phyloP scores from a whole-genome alignment of 441 rosid species.

The Brassica hybrid region DNA sequence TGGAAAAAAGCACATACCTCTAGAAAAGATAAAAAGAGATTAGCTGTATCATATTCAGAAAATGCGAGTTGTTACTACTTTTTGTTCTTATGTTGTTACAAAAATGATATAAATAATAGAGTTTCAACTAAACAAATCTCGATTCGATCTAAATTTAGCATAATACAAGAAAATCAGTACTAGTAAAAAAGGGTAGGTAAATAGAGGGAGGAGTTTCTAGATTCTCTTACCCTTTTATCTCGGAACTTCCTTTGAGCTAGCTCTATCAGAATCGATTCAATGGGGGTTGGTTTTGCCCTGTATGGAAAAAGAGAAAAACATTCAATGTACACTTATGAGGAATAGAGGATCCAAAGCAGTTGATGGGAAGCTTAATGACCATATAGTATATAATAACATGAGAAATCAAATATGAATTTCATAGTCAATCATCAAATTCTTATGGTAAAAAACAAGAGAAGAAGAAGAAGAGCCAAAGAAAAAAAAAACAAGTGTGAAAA shows the following conservation, averaged over 20 bases:
- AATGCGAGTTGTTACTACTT: slow-evolving; percentile 54
- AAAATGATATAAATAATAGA: slow-evolving; percentile 19
- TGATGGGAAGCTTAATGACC: not conserved
- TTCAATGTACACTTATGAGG: not conserved
- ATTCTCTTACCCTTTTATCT: not conserved
- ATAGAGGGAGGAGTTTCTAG: not conserved
- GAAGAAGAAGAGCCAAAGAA: not conserved
- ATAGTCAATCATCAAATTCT: not conserved
- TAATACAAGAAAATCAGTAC: not conserved
- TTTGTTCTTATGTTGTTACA: slow-evolving; percentile 48
- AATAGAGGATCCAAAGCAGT: not conserved
- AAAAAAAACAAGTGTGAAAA: not conserved
- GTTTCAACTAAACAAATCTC: slow-evolving; percentile 25
- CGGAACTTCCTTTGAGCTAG: not conserved
- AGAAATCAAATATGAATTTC: not conserved
- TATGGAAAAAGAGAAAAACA: not conserved
- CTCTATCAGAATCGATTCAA: not conserved
- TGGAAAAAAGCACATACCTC: slow-evolving; percentile 43
- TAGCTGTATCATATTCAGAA: slow-evolving; percentile 44
- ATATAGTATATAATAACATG: not conserved
- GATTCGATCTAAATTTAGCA: slow-evolving; percentile 27
- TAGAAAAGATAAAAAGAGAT: slow-evolving; percentile 45
- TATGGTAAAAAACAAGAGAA: too few species aligned
- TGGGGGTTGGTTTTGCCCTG: not conserved
- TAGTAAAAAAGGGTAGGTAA: not conserved